Base-by-base conservation (phyloP, 345 rosid species). In the Citrus australasica region DNA sequence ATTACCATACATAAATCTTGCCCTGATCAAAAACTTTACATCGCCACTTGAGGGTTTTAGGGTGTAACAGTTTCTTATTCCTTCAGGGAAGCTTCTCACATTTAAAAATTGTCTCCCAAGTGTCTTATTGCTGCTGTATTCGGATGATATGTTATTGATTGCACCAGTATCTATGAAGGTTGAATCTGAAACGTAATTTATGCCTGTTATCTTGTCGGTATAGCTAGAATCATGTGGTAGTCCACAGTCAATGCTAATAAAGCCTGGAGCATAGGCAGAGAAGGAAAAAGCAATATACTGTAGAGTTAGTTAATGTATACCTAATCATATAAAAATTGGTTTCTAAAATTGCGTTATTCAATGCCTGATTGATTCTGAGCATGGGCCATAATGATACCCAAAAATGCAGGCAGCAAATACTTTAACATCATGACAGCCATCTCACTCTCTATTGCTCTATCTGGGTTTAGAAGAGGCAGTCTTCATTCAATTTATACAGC, bases 1-100 rank as follows among this genome's bases (percentile, higher is more conserved):
- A 59, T 81, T 78, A 2, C 86, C 86, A 55, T 84, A 78, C 71
- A 67, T 10, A 67, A 81, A 84, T 14, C 46, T 35, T 1, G 84
- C 82, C 64, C 84, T 61, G 32, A 84, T 72, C 25, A 84, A 13
- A 65, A 51, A 62, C 62, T 74, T 84, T 4, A 0, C 3, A 33
- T 55, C n/a, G 2, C 65, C 25, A 2, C 4, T 21, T 0, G 7
- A 0, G 3, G 63, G 77, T 24, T 35, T 25, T 7, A 84, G 0
- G 6, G 46, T 76, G 79, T 81, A 84, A 11, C 86, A 84, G 27
- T 76, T 84, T 74, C 42, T 76, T 1, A 4, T 25, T 38, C 69
- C 77, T 25, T 40, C 17, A 5, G 77, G 77, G 58, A 74, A 74
- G 71, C 80, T 78, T 67, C 84, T 66, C 2, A 84, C 35, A 4